phyloP scores from a whole-genome alignment of 192 early-diverging fungal species.

The Thamnidium elegans region DNA sequence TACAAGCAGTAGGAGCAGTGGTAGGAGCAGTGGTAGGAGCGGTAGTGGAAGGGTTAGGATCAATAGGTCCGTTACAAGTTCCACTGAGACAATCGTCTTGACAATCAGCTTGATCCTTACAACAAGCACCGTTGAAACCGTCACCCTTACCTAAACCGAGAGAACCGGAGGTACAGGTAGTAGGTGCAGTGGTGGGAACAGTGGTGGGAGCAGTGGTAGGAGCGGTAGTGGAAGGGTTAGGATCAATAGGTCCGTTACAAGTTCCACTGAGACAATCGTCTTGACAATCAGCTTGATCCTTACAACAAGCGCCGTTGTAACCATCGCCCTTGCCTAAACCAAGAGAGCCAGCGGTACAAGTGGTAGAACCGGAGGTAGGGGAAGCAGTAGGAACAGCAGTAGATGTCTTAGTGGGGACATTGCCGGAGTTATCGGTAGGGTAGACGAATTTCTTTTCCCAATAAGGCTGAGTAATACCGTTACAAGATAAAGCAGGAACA shows the following conservation, averaged over 20 bases:
- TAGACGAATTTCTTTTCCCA: conserved; percentile 29
- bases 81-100: conserved; percentile 6
- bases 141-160: conserved; percentile 6
- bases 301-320: conserved; percentile 3
- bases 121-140: conserved; percentile 3
- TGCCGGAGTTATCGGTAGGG: neutral
- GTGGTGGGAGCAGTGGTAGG: neutral
- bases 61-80: conserved; percentile 3
- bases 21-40: no score
- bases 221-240: neutral
- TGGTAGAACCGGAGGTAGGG: neutral
- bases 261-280: conserved; percentile 3
- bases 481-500: conserved; percentile 32
- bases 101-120: conserved; percentile 6
- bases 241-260: conserved; percentile 1
- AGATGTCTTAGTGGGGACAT: neutral
- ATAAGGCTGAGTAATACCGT: conserved; percentile 40
- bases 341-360: neutral
- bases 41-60: neutral
- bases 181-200: neutral
- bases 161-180: neutral
- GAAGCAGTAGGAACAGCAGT: no score
- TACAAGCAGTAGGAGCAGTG: neutral
- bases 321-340: conserved; percentile 9
- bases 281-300: conserved; percentile 9